Base-by-base conservation (phyloP, 192 early-diverging fungal genomes). In the Coemansia sp. region DNA sequence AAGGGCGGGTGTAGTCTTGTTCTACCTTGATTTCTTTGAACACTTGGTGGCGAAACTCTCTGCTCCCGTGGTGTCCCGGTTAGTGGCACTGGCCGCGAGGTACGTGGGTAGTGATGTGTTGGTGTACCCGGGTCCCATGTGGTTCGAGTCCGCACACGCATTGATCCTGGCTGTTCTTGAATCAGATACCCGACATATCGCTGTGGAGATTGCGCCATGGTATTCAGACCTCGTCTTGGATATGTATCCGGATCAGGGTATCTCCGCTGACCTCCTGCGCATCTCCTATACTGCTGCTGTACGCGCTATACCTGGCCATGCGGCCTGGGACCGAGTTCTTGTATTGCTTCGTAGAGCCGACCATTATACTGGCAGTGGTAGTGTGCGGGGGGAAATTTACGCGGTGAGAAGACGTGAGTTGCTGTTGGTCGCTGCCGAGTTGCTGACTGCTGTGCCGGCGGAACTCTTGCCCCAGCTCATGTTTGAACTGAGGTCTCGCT, bases 121-220 rank as follows among this genome's bases (percentile, higher is more conserved):
- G 15, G 46, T 3, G 8, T 16, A n/a, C 0, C 67, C 18, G 12
- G 68, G 64, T n/a, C 18, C 65, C 18, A 66, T 65, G 16, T 74
- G 72, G 80, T 82, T 77, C 57, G 80, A 82, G 60, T 82, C 80
- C 0, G 80, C 75, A 10, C 80, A 82, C 16, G 80, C 80, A 1
- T 31, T 82, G 5, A 10, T 82, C 3, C 55, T 82, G 20, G 62
- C 80, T 0, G 61, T 65, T 0, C 40, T 82, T 61, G 80, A 82
- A 24, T 13, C 57, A 1, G 72, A 24, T 7, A 49, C 51, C 18
- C 44, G 2, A 3, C 43, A 66, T 27, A 36, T 27, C 1, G 64
- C 16, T 0, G 13, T 59, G 24, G 70, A 63, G 5, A 16, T 77
- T 3, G 80, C 59, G 1, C 72, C 72, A 3, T 82, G 80, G 80